These are phyloP conservation scores for Coniochaeta sp. DNA, from an alignment of 2,329 filamentous ascomycete species.

Conservation along the genomic window DNA sequence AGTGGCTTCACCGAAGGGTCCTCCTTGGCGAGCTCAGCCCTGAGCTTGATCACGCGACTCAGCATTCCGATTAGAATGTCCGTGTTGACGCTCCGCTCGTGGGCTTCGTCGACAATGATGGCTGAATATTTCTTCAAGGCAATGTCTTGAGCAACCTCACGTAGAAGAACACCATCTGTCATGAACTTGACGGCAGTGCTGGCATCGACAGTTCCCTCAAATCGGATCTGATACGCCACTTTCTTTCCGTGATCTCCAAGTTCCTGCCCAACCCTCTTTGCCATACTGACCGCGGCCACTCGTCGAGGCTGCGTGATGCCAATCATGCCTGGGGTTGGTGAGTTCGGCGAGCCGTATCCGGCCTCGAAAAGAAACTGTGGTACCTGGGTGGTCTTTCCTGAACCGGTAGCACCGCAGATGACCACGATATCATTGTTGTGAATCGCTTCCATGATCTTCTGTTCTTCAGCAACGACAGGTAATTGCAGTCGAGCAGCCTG, in stretches of 20 bases:
- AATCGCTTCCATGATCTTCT: conserved; percentile 96
- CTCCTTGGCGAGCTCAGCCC: conserved; percentile 66
- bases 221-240: conserved; percentile 92
- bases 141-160: conserved; percentile 87
- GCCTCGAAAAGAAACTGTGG: conserved; percentile 95
- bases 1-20: conserved; percentile 66
- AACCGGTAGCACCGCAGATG: conserved; percentile 90
- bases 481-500: conserved; percentile 72
- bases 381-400: conserved; percentile 94
- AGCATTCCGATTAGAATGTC: conserved; percentile 98
- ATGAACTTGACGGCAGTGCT: conserved; percentile 96
- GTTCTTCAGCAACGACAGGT: conserved; percentile 90
- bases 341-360: conserved; percentile 73
- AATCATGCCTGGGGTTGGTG: conserved; percentile 84
- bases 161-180: conserved; percentile 92
- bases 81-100: conserved; percentile 95
- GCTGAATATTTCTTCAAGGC: conserved; percentile 83
- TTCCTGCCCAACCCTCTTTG: conserved; percentile 82
- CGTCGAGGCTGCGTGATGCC: conserved; percentile 90
- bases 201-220: conserved; percentile 73
- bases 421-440: conserved; percentile 87
- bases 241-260: conserved; percentile 67
- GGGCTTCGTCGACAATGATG: conserved; percentile 92
- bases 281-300: conserved; percentile 95
- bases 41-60: conserved; percentile 80